Percentiles rank a stretch among this genome's conserved stretches.
phyloP scores from a whole-genome alignment of 2,329 filamentous ascomycete species.

The Volutella citrinella region DNA sequence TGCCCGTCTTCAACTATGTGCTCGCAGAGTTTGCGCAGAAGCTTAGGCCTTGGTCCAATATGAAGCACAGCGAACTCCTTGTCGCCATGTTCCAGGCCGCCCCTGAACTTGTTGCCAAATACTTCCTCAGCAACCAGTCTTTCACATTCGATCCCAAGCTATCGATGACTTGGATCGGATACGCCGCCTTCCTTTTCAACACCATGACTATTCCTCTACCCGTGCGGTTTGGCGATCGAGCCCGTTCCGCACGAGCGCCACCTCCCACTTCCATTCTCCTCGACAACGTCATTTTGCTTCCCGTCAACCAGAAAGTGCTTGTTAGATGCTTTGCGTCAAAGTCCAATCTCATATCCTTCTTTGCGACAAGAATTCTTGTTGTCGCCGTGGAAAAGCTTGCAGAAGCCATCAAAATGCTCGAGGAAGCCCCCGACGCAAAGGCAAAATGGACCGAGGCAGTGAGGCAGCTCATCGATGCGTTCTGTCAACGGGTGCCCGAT shows the following conservation, averaged over 20 bases:
- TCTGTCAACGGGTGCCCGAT: constrained; percentile 73
- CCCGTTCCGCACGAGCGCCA: constrained; percentile 61
- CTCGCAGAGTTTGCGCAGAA: constrained; percentile 76
- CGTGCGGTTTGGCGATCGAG: constrained; percentile 63
- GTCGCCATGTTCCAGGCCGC: constrained; percentile 75
- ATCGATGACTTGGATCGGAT: constrained; percentile 92
- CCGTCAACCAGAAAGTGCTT: constrained; percentile 76
- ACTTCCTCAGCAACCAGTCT: constrained; percentile 75
- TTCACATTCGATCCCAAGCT: constrained; percentile 90
- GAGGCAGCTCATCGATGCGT: constrained; percentile 67
- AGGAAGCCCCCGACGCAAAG: constrained; percentile 37
- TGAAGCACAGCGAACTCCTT: constrained; percentile 77
- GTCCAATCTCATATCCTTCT: constrained; percentile 77
- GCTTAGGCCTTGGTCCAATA: constrained; percentile 79
- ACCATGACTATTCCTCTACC: constrained; percentile 74
- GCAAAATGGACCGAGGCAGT: constrained; percentile 67
- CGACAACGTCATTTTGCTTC: constrained; percentile 81
- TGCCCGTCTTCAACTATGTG: constrained; percentile 75
- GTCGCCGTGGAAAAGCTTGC: constrained; percentile 77
- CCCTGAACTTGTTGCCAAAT: constrained; percentile 84
- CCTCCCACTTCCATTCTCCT: constrained; percentile 77
- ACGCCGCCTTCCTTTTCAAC: constrained; percentile 83
- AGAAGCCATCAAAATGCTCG: constrained; percentile 59
- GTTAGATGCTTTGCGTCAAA: constrained; percentile 76
- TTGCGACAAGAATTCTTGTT: constrained; percentile 76